Conservation (phyloP, 2,329 filamentous ascomycete species). For the Pseudonectria foliicola region DNA sequence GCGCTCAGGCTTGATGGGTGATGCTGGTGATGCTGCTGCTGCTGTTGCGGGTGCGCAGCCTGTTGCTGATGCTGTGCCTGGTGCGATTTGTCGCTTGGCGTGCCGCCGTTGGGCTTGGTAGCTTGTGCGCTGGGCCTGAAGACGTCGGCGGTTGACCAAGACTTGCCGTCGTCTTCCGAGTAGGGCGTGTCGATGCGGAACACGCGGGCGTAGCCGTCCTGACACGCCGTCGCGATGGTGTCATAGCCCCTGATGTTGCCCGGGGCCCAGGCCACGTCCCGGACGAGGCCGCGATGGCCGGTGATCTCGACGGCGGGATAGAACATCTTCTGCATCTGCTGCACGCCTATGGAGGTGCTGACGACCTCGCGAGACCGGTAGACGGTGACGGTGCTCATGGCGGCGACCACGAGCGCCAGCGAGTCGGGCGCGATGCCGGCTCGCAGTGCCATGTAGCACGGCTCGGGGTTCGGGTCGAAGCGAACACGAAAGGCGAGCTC, state of each 20-base stretch:
- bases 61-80: conserved; percentile 17
- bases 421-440: conserved; percentile 77
- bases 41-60: conserved; percentile 5
- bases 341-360: conserved; percentile 43
- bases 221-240: conserved; percentile 83
- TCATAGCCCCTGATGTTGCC: conserved; percentile 88
- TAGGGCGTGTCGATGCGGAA: conserved; percentile 66
- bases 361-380: conserved; percentile 66
- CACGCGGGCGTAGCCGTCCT: conserved; percentile 85
- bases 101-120: conserved; percentile 22
- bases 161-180: conserved; percentile 38
- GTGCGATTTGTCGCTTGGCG: conserved; percentile 12
- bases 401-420: conserved; percentile 75
- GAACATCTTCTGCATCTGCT: conserved; percentile 64
- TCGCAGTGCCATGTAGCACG: conserved; percentile 68
- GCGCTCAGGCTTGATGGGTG: conserved; percentile 43
- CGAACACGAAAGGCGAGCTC: conserved; percentile 80
- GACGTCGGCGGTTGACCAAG: conserved; percentile 43
- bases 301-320: conserved; percentile 74
- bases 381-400: conserved; percentile 74
- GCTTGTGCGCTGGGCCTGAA: conserved; percentile 26
- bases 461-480: conserved; percentile 82
- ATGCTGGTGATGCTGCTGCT: conserved; percentile 26
- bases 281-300: conserved; percentile 68
- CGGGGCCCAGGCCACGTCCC: conserved; percentile 87